phyloP scores from a whole-genome alignment of 1,284 basidiomycete species.

The Filobasidium uniguttulatum region DNA sequence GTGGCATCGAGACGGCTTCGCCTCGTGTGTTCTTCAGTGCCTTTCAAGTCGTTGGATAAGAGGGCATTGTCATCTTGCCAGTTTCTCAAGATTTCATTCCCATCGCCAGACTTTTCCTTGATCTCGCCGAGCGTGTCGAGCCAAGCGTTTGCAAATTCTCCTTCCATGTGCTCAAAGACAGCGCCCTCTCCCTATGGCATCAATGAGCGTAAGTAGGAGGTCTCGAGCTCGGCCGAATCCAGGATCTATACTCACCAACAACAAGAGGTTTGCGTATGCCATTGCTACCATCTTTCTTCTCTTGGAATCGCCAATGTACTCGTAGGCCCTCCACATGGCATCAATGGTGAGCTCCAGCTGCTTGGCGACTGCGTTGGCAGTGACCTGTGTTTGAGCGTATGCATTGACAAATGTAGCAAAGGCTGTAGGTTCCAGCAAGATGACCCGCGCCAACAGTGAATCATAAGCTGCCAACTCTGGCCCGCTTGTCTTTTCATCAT shows the following conservation, averaged over 20 bases:
- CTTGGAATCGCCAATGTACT: slow-evolving; percentile 34
- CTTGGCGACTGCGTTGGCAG: slow-evolving; percentile 21
- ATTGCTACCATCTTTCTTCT: slow-evolving; percentile 34
- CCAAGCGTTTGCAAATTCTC: slow-evolving; percentile 58
- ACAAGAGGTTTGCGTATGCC: slow-evolving; percentile 30
- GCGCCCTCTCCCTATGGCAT: slow-evolving; percentile 58
- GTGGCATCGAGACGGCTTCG: slow-evolving; percentile 24
- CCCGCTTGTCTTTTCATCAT: slow-evolving; percentile 35
- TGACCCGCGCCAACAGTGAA: slow-evolving; percentile 28
- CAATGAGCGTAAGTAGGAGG: too few species aligned
- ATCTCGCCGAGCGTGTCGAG: slow-evolving; percentile 77
- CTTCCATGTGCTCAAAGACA: slow-evolving; percentile 45
- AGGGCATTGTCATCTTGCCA: slow-evolving; percentile 22
- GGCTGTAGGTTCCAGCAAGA: slow-evolving; percentile 26
- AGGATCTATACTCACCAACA: slow-evolving; percentile 22
- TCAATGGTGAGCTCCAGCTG: slow-evolving; percentile 32
- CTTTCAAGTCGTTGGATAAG: slow-evolving; percentile 26
- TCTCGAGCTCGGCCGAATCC: too few species aligned
- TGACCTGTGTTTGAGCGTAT: slow-evolving; percentile 19
- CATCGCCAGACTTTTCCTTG: slow-evolving; percentile 48
- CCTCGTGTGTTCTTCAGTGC: slow-evolving; percentile 16
- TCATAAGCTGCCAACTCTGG: slow-evolving; percentile 31
- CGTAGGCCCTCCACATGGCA: slow-evolving; percentile 37
- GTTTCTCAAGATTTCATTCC: slow-evolving; percentile 17
- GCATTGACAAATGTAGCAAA: slow-evolving; percentile 21